Base-by-base conservation (phyloP, 2,329 filamentous ascomycete genomes). In the Phoma herbarum region DNA sequence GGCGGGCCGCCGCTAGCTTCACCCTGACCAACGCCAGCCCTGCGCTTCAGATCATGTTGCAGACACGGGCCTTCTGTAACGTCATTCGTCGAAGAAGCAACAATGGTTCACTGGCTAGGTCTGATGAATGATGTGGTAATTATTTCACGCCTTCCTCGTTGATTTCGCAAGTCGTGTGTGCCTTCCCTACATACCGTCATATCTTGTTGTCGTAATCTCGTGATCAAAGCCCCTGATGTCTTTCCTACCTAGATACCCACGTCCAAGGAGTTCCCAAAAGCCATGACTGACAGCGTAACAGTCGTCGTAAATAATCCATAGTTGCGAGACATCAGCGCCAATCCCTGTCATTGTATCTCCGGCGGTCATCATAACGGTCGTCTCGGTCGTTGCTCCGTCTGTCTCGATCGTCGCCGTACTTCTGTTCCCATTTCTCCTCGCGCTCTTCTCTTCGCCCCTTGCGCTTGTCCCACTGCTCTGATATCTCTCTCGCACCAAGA, bases 401-500 rank as follows among this genome's bases (percentile, higher is more conserved):
- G 25, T 53, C 49, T 35, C 37, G 44, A 12, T 51, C 47, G n/a
- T 57, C 57, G 35, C 52, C 57, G 29, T 51, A 56, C 35, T 28
- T 52, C 12, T 52, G 42, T 3, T 56, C 58, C 49, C 60, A 48
- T 35, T 61, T 62, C 10, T 63, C 57, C 16, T 66, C 64, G 41
- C 51, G 44, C 3, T 60, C 59, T 45, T 62, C 44, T 48, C 48
- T 37, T 53, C 58, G 33, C 39, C 51, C 56, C 25, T 46, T 59
- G 11, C 61, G 47, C 26, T 60, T 61, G 26, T 69, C 66, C 54
- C 62, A 73, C 28, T 60, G 52, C 55, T 72, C 70, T 46, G 73
- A 66, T 0, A 58, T 60, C 48, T 75, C 71, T 37, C 69, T 63
- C 8, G 66, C 74, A 16, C 70, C 72, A 2, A 78, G 50, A 0